Evolutionary conservation across 176 grass and related monocot species (phyloP).

Genomic region (Saccharum spontaneum): DNA sequence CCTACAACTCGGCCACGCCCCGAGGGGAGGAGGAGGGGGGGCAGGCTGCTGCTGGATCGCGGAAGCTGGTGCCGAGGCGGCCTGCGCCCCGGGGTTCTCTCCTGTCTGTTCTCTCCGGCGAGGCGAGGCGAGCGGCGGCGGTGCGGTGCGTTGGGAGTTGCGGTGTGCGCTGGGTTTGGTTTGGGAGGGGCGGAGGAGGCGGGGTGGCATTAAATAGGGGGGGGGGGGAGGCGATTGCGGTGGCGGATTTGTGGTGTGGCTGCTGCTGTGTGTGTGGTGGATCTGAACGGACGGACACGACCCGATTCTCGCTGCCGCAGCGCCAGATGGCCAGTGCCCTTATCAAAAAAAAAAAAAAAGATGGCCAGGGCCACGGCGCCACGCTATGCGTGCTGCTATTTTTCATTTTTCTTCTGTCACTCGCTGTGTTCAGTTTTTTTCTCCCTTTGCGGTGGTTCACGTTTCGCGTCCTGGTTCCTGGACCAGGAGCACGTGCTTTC

Average conservation of each 20-base stretch:
- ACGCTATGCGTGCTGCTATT: too few relatives aligned
- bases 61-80: neutral
- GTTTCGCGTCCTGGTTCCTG: too few relatives aligned
- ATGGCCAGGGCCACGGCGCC: too few relatives aligned
- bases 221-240: neutral
- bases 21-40: neutral
- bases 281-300: neutral
- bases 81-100: neutral
- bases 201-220: slow-evolving; percentile 35
- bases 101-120: slow-evolving; percentile 18
- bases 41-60: neutral
- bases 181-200: neutral
- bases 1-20: slow-evolving; percentile 45
- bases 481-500: too few relatives aligned
- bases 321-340: too few relatives aligned
- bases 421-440: too few relatives aligned
- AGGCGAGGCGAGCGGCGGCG: neutral
- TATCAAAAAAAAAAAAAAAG: too few relatives aligned
- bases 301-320: too few relatives aligned
- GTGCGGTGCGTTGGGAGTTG: neutral
- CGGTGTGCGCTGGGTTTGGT: neutral
- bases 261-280: slow-evolving; percentile 5
- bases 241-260: neutral
- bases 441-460: too few relatives aligned
- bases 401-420: too few relatives aligned